Percentiles rank a stretch among this genome's conserved stretches.
Conservation (phyloP, 345 rosid species). For the Eucalyptus sideroxylon region DNA sequence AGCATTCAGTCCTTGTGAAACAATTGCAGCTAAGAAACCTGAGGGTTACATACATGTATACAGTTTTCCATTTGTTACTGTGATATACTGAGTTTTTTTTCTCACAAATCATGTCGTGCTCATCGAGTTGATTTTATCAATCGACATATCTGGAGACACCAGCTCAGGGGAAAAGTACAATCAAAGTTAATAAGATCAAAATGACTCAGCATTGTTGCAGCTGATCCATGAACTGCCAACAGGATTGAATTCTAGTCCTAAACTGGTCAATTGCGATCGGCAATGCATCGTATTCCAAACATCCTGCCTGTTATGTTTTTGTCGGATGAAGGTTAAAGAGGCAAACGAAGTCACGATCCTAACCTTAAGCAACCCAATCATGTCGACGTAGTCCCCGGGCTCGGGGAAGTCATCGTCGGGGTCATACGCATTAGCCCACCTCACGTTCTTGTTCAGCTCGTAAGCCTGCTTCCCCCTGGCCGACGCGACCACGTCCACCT, state of each 20-base stretch:
- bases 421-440: conserved; percentile 89
- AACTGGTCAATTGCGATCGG: not conserved
- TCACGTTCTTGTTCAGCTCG: conserved; percentile 86
- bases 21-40: not conserved
- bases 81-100: not conserved
- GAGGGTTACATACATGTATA: not conserved
- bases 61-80: not conserved
- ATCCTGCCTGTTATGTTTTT: not conserved
- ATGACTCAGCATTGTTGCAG: not conserved
- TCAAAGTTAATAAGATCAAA: not conserved
- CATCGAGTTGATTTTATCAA: not conserved
- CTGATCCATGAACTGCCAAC: not conserved
- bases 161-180: not conserved
- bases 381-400: conserved; percentile 74
- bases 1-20: not conserved
- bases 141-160: not conserved
- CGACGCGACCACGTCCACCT: conserved; percentile 59
- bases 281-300: not conserved
- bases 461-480: conserved; percentile 87
- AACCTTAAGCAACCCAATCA: conserved; percentile 81
- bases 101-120: not conserved
- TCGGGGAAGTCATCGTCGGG: conserved; percentile 81
- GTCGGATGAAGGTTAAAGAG: not conserved
- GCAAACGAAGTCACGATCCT: not conserved
- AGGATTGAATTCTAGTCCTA: not conserved